Conservation (phyloP, 1,139 yeast genomes). For the Blastobotrys buckinghamii region DNA sequence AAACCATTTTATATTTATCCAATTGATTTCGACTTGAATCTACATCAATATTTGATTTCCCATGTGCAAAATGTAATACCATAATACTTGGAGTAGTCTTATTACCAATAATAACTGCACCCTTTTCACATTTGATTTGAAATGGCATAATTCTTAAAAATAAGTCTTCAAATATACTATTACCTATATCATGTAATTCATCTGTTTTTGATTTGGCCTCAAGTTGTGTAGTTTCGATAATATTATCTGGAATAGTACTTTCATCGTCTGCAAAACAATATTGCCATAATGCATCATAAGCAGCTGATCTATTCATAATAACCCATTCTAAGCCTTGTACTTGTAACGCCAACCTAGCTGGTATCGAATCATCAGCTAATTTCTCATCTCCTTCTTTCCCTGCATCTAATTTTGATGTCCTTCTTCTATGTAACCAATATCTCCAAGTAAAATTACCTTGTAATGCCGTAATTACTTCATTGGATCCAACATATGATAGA, state of each 20-base stretch:
- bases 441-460: slow-evolving; percentile 82
- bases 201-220: neutral
- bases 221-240: neutral
- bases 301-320: slow-evolving; percentile 68
- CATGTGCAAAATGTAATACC: slow-evolving; percentile 53
- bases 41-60: slow-evolving; percentile 58
- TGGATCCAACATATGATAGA: slow-evolving; percentile 60
- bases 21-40: slow-evolving; percentile 42
- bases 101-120: slow-evolving; percentile 77
- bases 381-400: slow-evolving; percentile 11
- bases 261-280: slow-evolving; percentile 16
- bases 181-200: neutral
- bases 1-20: slow-evolving; percentile 50
- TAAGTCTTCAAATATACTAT: neutral
- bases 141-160: slow-evolving; percentile 51
- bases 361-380: slow-evolving; percentile 41
- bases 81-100: slow-evolving; percentile 66
- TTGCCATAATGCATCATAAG: slow-evolving; percentile 63
- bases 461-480: slow-evolving; percentile 62
- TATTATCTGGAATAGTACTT: neutral
- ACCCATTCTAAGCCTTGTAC: slow-evolving; percentile 79
- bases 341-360: slow-evolving; percentile 53
- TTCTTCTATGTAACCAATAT: slow-evolving; percentile 60
- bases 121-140: slow-evolving; percentile 52
- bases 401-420: slow-evolving; percentile 22